These are phyloP conservation scores for Geosmithia putterillii DNA, from an alignment of 2,329 filamentous ascomycete genomes.

Conservation along the genomic window DNA sequence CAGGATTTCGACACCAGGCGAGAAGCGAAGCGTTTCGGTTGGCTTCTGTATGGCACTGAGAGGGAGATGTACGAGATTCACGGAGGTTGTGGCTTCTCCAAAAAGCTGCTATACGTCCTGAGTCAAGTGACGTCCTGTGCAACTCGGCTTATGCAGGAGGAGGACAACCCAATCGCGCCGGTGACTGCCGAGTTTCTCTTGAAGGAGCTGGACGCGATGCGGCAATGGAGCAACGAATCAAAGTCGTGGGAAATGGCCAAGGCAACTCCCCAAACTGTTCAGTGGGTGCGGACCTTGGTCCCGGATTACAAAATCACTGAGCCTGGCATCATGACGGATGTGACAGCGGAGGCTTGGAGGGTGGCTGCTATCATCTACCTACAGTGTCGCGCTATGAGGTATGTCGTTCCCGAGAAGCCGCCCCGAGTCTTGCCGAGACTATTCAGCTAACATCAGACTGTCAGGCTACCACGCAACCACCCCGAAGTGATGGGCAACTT, in stretches of 20 bases:
- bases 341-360: constrained; percentile 28
- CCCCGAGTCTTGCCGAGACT: no score
- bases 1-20: constrained; percentile 13
- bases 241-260: constrained; percentile 8
- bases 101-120: constrained; percentile 21
- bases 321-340: constrained; percentile 22
- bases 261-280: constrained; percentile 8
- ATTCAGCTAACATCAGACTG: neutral
- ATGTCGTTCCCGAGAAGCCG: constrained; percentile 1
- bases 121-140: constrained; percentile 24
- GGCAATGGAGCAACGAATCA: constrained; percentile 21
- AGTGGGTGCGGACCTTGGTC: constrained; percentile 15
- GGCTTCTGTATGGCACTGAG: constrained; percentile 23
- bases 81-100: constrained; percentile 27
- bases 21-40: constrained; percentile 20
- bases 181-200: constrained; percentile 14
- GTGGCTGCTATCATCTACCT: constrained; percentile 24
- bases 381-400: constrained; percentile 25
- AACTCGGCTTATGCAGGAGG: constrained; percentile 19
- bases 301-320: constrained; percentile 12
- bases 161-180: constrained; percentile 16
- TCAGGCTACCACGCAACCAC: constrained; percentile 23
- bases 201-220: constrained; percentile 15
- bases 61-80: constrained; percentile 23
- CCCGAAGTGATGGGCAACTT: constrained; percentile 18